These are phyloP conservation scores for Cairneyella variabilis DNA, from an alignment of 495 filamentous ascomycete species.

Conservation along the genomic window DNA sequence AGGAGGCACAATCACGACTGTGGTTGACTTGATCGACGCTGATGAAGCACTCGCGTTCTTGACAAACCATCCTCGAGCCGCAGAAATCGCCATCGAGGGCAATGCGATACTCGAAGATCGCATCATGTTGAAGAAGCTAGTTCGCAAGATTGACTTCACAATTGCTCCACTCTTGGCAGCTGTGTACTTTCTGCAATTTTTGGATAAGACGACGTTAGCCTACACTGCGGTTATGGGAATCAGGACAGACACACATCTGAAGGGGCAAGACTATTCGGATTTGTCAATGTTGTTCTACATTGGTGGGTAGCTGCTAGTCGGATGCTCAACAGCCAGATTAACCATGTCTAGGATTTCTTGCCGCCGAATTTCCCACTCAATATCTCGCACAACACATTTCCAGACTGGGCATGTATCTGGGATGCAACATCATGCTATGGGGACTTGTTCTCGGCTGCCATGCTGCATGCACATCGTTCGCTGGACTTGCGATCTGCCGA, in stretches of 20 bases:
- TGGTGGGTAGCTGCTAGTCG: slow-evolving; percentile 3
- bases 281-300: slow-evolving; percentile 29
- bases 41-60: slow-evolving; percentile 19
- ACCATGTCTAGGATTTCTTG: slow-evolving; percentile 60
- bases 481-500: slow-evolving; percentile 52
- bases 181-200: slow-evolving; percentile 59
- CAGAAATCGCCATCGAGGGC: slow-evolving; percentile 7
- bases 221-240: slow-evolving; percentile 59
- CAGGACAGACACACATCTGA: slow-evolving; percentile 8
- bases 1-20: not conserved
- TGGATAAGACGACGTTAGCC: slow-evolving; percentile 61
- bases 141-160: slow-evolving; percentile 54
- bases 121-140: slow-evolving; percentile 33
- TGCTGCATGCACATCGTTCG: slow-evolving; percentile 39
- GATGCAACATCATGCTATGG: slow-evolving; percentile 56
- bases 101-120: slow-evolving; percentile 18
- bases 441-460: slow-evolving; percentile 52
- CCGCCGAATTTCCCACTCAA: slow-evolving; percentile 60
- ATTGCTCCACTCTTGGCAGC: slow-evolving; percentile 56
- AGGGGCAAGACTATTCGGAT: slow-evolving; percentile 22
- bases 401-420: slow-evolving; percentile 55
- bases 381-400: slow-evolving; percentile 47
- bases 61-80: slow-evolving; percentile 8
- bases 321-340: slow-evolving; percentile 37
- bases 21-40: not conserved